Evolutionary conservation across 352 stramenopile species (phyloP), one percentile per base, ranked within the genome.

Genomic region (Phytophthora niederhauseri): DNA sequence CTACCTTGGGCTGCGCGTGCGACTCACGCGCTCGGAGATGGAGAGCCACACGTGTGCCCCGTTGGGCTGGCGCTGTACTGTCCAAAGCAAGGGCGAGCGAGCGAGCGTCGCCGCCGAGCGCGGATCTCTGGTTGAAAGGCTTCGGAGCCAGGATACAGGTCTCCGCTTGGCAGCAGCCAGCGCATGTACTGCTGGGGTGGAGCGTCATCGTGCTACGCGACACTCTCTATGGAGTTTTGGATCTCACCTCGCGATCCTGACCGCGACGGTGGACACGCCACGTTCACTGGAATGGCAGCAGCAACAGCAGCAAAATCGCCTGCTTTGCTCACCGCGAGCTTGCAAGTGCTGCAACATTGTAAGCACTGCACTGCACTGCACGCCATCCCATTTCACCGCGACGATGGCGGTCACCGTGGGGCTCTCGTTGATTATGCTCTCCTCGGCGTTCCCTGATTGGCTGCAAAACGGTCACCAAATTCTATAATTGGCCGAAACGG

Each of bases 21-120:
- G 31, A 58, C 49, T 8, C 45, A 41, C 34, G 34, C 48, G 26
- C 30, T 8, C 52, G 61, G 56, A 50, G 57, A 45, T 61, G 22
- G 38, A 61, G 57, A 71, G 59, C 48, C 64, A 31, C 48, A 66
- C 36, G 46, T 51, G 57, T 72, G 65, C 34, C 62, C 68, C 62
- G 57, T 68, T 72, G 46, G 57, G 68, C 57, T 68, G 50, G 63
- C 52, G 58, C 52, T 72, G 68, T 61, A 75, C 63, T 75, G 57
- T 72, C 57, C 38, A 64, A 57, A 57, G 15, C 38, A 61, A 50
- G 68, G 57, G 36, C 62, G 46, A 60, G 50, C 15, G n/a, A n/a
- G n/a, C n/a, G n/a, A n/a, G n/a, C n/a, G 28, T 31, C 34, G 34
- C 34, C 34, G 34, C 34, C 34, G 34, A 15, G 12, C 34, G 34